Evolutionary conservation across 495 filamentous ascomycete species (phyloP).

Genomic region (Xylaria grammica): DNA sequence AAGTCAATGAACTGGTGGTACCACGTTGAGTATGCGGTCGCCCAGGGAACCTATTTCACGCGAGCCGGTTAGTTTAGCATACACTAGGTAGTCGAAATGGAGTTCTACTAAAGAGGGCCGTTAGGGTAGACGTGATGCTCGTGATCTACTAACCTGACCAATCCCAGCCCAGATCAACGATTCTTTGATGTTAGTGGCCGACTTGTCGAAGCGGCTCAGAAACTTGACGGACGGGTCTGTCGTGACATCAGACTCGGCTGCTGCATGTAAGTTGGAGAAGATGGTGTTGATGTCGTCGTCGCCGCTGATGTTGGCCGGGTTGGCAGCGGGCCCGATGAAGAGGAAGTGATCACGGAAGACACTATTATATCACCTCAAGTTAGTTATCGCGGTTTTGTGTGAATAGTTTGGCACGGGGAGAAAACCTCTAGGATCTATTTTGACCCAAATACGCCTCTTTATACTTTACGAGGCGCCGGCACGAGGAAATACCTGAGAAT

Average conservation of each 20-base stretch:
- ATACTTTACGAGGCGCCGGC: too few species aligned
- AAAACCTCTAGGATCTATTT: too few species aligned
- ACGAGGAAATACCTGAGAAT: too few species aligned
- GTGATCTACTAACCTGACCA: constrained; percentile 39
- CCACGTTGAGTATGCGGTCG: constrained; percentile 47
- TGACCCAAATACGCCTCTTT: too few species aligned
- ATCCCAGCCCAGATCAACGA: constrained; percentile 49
- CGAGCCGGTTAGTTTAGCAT: background rate
- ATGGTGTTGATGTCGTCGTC: constrained; percentile 33
- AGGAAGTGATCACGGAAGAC: constrained; percentile 49
- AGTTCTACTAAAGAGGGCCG: too few species aligned
- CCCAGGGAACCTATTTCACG: constrained; percentile 44
- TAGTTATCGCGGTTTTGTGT: too few species aligned
- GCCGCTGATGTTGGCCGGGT: constrained; percentile 36
- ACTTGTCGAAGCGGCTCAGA: constrained; percentile 49
- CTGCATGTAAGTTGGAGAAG: constrained; percentile 39
- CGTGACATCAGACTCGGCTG: constrained; percentile 29
- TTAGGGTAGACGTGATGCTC: background rate
- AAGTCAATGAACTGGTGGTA: constrained; percentile 54
- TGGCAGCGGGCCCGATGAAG: constrained; percentile 40
- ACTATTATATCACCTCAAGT: background rate
- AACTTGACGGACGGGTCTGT: constrained; percentile 40
- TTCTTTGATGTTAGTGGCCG: constrained; percentile 56
- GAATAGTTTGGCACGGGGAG: too few species aligned
- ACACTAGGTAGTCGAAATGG: background rate